Evolutionary conservation across 2,329 filamentous ascomycete genomes (phyloP), one percentile per base, ranked within the genome.

Genomic region (Grosmannia huntii): DNA sequence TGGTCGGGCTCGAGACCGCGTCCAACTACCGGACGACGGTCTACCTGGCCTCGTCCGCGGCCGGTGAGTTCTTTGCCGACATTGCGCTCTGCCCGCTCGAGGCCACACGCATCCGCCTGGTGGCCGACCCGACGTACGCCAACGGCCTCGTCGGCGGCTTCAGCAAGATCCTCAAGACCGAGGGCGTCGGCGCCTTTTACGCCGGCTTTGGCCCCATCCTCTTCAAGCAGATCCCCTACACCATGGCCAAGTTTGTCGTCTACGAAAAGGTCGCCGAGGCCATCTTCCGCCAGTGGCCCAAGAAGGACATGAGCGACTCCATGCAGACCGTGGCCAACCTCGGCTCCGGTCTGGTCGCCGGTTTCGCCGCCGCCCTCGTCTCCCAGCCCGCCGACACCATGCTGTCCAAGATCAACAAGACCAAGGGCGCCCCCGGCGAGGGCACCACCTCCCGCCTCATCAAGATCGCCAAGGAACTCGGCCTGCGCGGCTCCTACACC

Each of bases 381-480:
- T 91, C 87, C 62, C 87, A 91, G 77, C 87, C 87, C 66, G 87
- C 87, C 69, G 87, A 91, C 72, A 91, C 87, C 69, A 90, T 91
- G 87, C 83, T 91, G 66, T 83, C 78, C 76, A 90, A 90, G 82
- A 90, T 91, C 80, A 91, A 91, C 85, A 91, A 90, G 85, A 87
- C 85, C 73, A 84, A 86, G 76, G 87, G 86, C 74, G 75, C 81
- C 62, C 87, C 87, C 64, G 87, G 87, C 75, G 87, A 91, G 78
- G 81, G 87, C 69, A 90, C 86, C 67, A 82, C 81, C 69, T 78
- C 75, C 73, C 84, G 87, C 72, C 74, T 91, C 67, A 79, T 90
- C 77, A 90, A 90, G 83, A 90, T 91, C 69, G 86, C 75, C 66
- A 84, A 83, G 73, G 87, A 90, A 75, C 84, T 91, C 65, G 87